Conservation (phyloP, 805 yeast species). For the Pichia nanzhaoensis region DNA sequence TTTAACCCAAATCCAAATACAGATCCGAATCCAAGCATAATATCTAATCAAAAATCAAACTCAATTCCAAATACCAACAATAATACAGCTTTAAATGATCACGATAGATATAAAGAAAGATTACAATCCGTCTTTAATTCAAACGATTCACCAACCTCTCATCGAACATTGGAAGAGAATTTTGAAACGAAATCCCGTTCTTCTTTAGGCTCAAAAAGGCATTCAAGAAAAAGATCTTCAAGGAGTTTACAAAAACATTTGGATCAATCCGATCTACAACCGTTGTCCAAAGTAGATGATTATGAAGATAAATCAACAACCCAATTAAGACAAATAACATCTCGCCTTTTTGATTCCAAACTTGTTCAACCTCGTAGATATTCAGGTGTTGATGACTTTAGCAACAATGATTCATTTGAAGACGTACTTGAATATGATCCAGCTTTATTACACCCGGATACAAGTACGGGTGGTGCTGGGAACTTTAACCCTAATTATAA, state of each 20-base stretch:
- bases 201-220: slow-evolving; percentile 17
- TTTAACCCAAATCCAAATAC: neutral
- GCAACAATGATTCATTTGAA: slow-evolving; percentile 47
- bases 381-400: slow-evolving; percentile 41
- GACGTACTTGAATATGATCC: slow-evolving; percentile 35
- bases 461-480: too few species aligned
- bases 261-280: slow-evolving; percentile 7
- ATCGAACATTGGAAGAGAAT: slow-evolving; percentile 9
- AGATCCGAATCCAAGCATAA: too few species aligned
- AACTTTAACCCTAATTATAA: slow-evolving; percentile 11
- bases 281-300: slow-evolving; percentile 1
- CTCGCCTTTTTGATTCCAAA: slow-evolving; percentile 64
- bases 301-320: slow-evolving; percentile 13
- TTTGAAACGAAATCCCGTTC: slow-evolving; percentile 18
- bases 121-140: slow-evolving; percentile 4
- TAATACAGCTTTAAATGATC: neutral
- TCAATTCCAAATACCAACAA: too few species aligned
- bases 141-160: neutral
- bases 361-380: slow-evolving; percentile 69
- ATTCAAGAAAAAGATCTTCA: slow-evolving; percentile 10
- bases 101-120: neutral
- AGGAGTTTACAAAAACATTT: slow-evolving; percentile 2
- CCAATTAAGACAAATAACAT: slow-evolving; percentile 48
- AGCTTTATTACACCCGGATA: slow-evolving; percentile 7
- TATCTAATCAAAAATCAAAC: too few species aligned